Evolutionary conservation across 306 rosid species (phyloP).

Genomic region (Heteromeles arbutifolia): DNA sequence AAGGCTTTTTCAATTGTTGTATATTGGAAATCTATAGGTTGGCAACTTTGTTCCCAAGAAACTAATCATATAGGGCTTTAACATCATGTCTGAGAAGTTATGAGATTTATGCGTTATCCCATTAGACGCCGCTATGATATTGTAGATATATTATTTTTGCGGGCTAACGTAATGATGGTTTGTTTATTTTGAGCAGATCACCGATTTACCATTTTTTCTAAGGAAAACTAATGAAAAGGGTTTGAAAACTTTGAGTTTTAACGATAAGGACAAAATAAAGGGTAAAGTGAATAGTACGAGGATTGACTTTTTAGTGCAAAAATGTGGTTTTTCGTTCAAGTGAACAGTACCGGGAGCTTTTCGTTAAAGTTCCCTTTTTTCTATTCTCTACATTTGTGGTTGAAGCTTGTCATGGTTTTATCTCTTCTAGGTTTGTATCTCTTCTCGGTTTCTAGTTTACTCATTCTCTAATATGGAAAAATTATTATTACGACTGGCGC

Average conservation of each 20-base stretch:
- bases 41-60: not conserved
- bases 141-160: not conserved
- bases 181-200: conserved; percentile 55
- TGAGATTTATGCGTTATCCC: not conserved
- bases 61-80: not conserved
- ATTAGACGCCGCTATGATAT: not conserved
- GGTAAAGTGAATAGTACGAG: too few species aligned
- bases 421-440: not conserved
- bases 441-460: conserved; percentile 5
- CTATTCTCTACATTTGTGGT: conserved; percentile 95
- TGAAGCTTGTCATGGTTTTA: conserved; percentile 87
- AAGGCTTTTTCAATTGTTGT: not conserved
- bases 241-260: too few species aligned
- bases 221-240: too few species aligned
- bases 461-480: not conserved
- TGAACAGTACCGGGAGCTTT: too few species aligned
- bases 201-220: conserved; percentile 87
- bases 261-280: too few species aligned
- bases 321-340: too few species aligned
- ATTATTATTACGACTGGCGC: not conserved
- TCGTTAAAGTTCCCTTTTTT: too few species aligned
- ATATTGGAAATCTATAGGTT: not conserved
- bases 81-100: not conserved
- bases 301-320: too few species aligned
- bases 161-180: not conserved